Evolutionary conservation across 768 basidiomycete species (phyloP).

Genomic region (Holtermanniella nyarrowii): DNA sequence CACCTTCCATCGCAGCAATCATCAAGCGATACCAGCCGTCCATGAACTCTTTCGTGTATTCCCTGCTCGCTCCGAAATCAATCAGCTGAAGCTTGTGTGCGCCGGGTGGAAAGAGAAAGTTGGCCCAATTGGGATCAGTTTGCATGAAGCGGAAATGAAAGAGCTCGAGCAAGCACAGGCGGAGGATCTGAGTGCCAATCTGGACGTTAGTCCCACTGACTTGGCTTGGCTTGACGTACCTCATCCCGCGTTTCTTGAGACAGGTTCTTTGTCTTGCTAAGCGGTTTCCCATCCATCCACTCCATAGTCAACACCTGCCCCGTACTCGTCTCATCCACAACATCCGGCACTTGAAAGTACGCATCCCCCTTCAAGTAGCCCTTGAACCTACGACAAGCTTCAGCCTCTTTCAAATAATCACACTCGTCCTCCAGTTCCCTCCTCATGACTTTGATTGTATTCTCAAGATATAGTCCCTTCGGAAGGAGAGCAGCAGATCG

Average conservation of each 20-base stretch:
- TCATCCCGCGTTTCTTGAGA: slow-evolving; percentile 58
- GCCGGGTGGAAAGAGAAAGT: slow-evolving; percentile 63
- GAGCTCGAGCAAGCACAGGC: slow-evolving; percentile 78
- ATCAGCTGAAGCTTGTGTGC: slow-evolving; percentile 62
- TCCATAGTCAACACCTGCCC: slow-evolving; percentile 83
- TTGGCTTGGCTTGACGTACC: slow-evolving; percentile 44
- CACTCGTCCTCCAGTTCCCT: slow-evolving; percentile 87
- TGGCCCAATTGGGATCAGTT: slow-evolving; percentile 97
- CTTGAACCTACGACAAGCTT: slow-evolving; percentile 54
- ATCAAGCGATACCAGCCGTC: slow-evolving; percentile 77
- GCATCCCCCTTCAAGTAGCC: slow-evolving; percentile 43
- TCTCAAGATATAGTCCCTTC: slow-evolving; percentile 77
- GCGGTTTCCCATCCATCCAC: slow-evolving; percentile 63
- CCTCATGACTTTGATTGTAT: slow-evolving; percentile 79
- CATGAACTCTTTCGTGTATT: slow-evolving; percentile 76
- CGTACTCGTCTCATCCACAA: slow-evolving; percentile 70
- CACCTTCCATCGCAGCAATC: slow-evolving; percentile 61
- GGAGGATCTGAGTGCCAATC: slow-evolving; percentile 74
- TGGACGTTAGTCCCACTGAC: slow-evolving; percentile 42
- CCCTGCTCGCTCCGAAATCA: slow-evolving; percentile 90
- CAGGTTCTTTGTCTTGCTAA: slow-evolving; percentile 53
- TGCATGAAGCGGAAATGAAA: slow-evolving; percentile 91
- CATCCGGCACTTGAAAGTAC: slow-evolving; percentile 72
- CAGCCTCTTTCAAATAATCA: slow-evolving; percentile 74
- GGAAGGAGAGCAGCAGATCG: slow-evolving; percentile 73